Evolutionary conservation across 208 protist genomes (phyloP).

Genomic region (Perkinsela sp.): DNA sequence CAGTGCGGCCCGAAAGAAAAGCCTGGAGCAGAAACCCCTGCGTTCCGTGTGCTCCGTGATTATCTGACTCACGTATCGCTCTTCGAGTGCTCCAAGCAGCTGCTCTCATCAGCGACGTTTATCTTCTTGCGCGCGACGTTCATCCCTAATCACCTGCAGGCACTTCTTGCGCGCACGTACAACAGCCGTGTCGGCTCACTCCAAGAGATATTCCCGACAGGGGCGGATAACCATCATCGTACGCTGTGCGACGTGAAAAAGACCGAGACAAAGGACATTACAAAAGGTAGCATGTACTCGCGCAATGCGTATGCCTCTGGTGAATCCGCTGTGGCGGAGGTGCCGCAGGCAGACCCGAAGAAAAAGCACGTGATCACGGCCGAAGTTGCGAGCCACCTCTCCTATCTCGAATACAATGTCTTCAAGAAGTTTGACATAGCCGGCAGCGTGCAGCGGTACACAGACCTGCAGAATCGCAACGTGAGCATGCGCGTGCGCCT

Average conservation of each 20-base stretch:
- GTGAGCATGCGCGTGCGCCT: constrained; percentile 41
- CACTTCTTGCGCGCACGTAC: not conserved
- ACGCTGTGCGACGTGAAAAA: not conserved
- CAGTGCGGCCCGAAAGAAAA: not conserved
- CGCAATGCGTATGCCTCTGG: not conserved
- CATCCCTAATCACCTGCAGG: not conserved
- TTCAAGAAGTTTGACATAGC: constrained; percentile 67
- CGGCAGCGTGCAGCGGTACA: constrained; percentile 60
- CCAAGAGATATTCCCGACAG: not conserved
- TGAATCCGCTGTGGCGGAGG: not conserved
- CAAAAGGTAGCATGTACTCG: not conserved
- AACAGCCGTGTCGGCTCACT: not conserved
- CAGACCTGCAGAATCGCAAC: constrained; percentile 60
- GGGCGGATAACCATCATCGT: not conserved
- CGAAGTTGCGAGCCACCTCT: not conserved
- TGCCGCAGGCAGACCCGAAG: not conserved
- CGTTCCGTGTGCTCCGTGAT: not conserved
- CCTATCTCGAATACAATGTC: not conserved
- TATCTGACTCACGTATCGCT: not conserved
- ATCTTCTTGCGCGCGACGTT: not conserved
- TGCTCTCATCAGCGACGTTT: not conserved
- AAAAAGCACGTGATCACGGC: not conserved
- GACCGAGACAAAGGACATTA: not conserved
- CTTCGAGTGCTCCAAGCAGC: not conserved
- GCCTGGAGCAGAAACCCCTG: not conserved